phyloP scores from a whole-genome alignment of 1,139 yeast species.

The Lodderomyces parapsilosis region DNA sequence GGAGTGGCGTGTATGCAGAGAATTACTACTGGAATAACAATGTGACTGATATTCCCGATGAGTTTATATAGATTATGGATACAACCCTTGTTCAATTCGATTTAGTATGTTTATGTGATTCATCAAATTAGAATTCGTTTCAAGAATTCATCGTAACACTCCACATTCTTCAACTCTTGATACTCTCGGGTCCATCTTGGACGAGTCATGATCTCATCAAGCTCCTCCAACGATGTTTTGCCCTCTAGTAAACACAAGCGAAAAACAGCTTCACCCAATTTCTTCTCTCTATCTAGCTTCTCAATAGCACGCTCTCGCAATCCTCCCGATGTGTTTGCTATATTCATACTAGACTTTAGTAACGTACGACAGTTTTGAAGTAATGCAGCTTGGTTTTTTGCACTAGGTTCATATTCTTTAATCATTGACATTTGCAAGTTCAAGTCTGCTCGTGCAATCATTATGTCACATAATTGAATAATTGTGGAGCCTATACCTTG shows the following conservation, averaged over 20 bases:
- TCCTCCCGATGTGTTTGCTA: slow-evolving; percentile 50
- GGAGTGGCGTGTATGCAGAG: slow-evolving; percentile 16
- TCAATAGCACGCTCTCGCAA: slow-evolving; percentile 48
- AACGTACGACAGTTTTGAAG: slow-evolving; percentile 40
- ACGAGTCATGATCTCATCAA: slow-evolving; percentile 38
- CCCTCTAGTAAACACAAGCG: slow-evolving; percentile 47
- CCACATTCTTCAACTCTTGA: slow-evolving; percentile 25
- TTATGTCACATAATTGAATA: slow-evolving; percentile 41
- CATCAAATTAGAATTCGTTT: neutral
- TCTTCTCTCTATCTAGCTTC: slow-evolving; percentile 40
- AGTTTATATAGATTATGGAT: slow-evolving; percentile 1
- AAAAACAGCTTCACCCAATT: slow-evolving; percentile 44
- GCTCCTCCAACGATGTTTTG: slow-evolving; percentile 31
- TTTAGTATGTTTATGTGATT: neutral
- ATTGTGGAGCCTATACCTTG: slow-evolving; percentile 36
- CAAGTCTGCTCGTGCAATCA: slow-evolving; percentile 52
- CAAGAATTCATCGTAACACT: slow-evolving; percentile 24
- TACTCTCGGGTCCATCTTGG: slow-evolving; percentile 33
- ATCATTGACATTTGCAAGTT: slow-evolving; percentile 50
- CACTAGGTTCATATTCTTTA: slow-evolving; percentile 26
- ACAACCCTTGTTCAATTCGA: neutral
- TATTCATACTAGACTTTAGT: slow-evolving; percentile 46
- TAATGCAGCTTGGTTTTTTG: slow-evolving; percentile 28
- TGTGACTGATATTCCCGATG: slow-evolving; percentile 28
- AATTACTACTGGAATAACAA: slow-evolving; percentile 19